Conservation (phyloP, 225 moss, liverwort and hornwort genomes). For the Antitrichia curtipendula region DNA sequence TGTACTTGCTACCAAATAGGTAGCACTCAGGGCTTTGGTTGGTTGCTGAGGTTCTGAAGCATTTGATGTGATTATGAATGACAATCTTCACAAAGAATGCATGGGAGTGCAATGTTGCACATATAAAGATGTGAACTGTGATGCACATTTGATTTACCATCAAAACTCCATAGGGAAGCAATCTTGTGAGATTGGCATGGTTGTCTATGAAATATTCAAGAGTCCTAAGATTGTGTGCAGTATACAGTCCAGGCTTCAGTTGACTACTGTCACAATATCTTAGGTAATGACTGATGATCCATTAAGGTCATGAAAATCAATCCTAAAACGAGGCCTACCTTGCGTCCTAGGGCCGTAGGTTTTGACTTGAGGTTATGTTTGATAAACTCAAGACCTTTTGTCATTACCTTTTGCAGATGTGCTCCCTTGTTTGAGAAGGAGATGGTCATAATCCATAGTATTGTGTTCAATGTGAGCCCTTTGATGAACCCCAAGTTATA, state of each 20-base stretch:
- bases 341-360: neutral
- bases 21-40: neutral
- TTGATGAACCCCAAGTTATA: fast-evolving
- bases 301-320: neutral
- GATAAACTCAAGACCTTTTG: neutral
- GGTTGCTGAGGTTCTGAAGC: neutral
- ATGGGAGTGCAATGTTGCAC: neutral
- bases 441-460: neutral
- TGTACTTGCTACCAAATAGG: neutral
- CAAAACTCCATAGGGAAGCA: neutral
- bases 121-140: neutral
- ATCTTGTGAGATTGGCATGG: neutral
- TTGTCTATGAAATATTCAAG: neutral
- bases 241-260: too few relatives aligned
- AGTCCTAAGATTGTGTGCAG: neutral
- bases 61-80: neutral
- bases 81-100: too few relatives aligned
- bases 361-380: neutral
- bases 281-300: neutral
- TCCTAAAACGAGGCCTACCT: neutral
- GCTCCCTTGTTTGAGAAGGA: neutral
- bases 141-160: neutral
- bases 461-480: neutral
- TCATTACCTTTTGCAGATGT: fast-evolving
- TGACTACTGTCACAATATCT: too few relatives aligned